Percentiles rank a stretch among this genome's conserved stretches.
Evolutionary conservation across 768 basidiomycete genomes (phyloP).

Genomic region (Mycena capillaripes): DNA sequence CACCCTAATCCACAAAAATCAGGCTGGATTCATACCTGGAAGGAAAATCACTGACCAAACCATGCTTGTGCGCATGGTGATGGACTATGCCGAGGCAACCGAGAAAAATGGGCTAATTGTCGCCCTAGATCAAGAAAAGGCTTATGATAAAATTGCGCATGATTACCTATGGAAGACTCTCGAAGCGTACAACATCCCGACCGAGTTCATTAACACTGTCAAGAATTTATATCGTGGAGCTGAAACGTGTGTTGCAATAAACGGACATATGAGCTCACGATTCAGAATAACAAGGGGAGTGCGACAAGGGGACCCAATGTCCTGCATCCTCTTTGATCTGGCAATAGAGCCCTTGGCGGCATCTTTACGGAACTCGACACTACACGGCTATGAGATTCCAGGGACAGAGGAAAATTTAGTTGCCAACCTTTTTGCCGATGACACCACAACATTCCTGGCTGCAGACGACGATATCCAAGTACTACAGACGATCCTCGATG

Average conservation of each 20-base stretch:
- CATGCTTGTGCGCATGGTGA: slow-evolving; percentile 28
- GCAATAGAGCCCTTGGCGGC: slow-evolving; percentile 10
- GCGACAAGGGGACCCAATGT: slow-evolving; percentile 53
- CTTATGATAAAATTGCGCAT: slow-evolving; percentile 15
- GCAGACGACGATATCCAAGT: background rate
- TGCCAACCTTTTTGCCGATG: background rate
- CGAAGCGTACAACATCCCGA: background rate
- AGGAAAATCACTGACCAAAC: slow-evolving; percentile 41
- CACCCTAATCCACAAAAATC: background rate
- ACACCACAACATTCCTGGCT: background rate
- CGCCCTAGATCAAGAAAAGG: slow-evolving; percentile 34
- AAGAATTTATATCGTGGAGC: background rate
- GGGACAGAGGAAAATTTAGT: background rate
- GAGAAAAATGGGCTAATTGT: slow-evolving; percentile 33
- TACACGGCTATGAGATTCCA: background rate
- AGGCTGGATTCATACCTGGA: slow-evolving; percentile 40
- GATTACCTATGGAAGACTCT: slow-evolving; percentile 22
- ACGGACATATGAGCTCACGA: slow-evolving; percentile 28
- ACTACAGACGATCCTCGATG: slow-evolving; percentile 20
- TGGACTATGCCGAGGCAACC: background rate
- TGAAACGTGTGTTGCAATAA: slow-evolving; percentile 13
- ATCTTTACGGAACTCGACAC: background rate
- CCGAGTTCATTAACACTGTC: slow-evolving; percentile 18
- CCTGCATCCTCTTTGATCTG: slow-evolving; percentile 39
- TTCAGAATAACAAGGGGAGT: slow-evolving; percentile 31